Percentiles rank a stretch among this genome's conserved stretches.
phyloP scores from a whole-genome alignment of 2,329 filamentous ascomycete species.

The Penicillium sp. region DNA sequence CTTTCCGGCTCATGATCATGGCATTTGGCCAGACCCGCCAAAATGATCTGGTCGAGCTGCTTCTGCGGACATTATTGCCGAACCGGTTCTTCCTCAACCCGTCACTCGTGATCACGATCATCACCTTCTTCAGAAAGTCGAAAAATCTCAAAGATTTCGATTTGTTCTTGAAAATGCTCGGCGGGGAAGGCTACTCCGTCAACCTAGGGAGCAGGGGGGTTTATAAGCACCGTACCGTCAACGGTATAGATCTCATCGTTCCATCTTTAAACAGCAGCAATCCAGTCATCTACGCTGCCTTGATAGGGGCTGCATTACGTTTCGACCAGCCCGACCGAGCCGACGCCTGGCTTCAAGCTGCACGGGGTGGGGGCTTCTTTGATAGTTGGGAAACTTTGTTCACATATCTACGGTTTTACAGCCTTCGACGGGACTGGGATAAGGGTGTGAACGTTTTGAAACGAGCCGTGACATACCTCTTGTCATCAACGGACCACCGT shows the following conservation, averaged over 20 bases:
- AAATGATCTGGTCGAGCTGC: slow-evolving; percentile 39
- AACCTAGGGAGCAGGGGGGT: slow-evolving; percentile 29
- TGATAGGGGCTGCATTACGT: slow-evolving; percentile 37
- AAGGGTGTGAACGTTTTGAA: slow-evolving; percentile 32
- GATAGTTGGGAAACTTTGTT: slow-evolving; percentile 37
- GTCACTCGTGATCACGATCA: slow-evolving; percentile 35
- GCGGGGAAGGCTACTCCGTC: slow-evolving; percentile 32
- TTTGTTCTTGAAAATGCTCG: slow-evolving; percentile 36
- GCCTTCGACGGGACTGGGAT: slow-evolving; percentile 35
- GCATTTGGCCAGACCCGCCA: slow-evolving; percentile 37
- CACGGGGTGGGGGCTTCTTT: slow-evolving; percentile 34
- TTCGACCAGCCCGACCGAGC: slow-evolving; percentile 42
- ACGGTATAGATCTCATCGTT: slow-evolving; percentile 35
- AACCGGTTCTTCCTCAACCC: slow-evolving; percentile 36
- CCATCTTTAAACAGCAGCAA: slow-evolving; percentile 35
- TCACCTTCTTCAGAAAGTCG: slow-evolving; percentile 39
- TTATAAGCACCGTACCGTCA: slow-evolving; percentile 29
- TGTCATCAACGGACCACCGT: slow-evolving; percentile 31
- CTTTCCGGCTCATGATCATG: slow-evolving; percentile 34
- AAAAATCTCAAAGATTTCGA: slow-evolving; percentile 43
- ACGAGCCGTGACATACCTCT: slow-evolving; percentile 35
- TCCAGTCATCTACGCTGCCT: slow-evolving; percentile 32
- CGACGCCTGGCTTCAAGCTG: slow-evolving; percentile 39
- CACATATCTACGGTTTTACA: slow-evolving; percentile 38
- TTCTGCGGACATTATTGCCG: slow-evolving; percentile 37